These are phyloP conservation scores for Ananas comosus DNA, from an alignment of 176 grass and related monocot species.

Conservation along the genomic window DNA sequence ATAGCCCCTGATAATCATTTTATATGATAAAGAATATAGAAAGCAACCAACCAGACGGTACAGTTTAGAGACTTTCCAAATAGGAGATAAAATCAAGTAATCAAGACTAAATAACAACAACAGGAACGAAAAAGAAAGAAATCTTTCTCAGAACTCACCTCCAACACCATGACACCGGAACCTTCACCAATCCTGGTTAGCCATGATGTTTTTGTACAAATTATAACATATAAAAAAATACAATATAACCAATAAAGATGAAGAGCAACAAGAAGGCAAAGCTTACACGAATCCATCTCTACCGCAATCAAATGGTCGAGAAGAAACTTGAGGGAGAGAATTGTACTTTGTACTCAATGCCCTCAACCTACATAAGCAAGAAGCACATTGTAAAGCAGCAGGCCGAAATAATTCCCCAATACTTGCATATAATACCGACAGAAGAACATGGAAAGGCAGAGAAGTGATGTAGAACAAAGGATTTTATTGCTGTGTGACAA, in stretches of 20 bases:
- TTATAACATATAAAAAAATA: slow-evolving; percentile 3
- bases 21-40: too few species aligned
- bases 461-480: neutral
- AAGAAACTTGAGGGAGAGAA: slow-evolving; percentile 45
- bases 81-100: neutral
- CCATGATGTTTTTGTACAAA: slow-evolving; percentile 17
- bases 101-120: neutral
- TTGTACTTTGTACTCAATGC: slow-evolving; percentile 81
- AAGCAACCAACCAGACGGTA: too few species aligned
- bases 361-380: slow-evolving; percentile 48
- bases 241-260: neutral
- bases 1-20: too few species aligned
- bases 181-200: slow-evolving; percentile 88
- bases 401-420: neutral
- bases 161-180: slow-evolving; percentile 82
- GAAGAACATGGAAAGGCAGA: neutral
- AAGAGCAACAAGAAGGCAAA: slow-evolving; percentile 4
- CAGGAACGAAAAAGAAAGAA: neutral
- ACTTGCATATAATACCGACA: neutral
- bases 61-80: too few species aligned
- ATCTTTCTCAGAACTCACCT: slow-evolving; percentile 49
- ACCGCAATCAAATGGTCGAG: slow-evolving; percentile 81
- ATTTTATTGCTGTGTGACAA: neutral
- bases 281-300: slow-evolving; percentile 99
- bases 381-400: neutral